Base-by-base conservation (phyloP, 75 land plant species). In the Adiantum capillusveneris region DNA sequence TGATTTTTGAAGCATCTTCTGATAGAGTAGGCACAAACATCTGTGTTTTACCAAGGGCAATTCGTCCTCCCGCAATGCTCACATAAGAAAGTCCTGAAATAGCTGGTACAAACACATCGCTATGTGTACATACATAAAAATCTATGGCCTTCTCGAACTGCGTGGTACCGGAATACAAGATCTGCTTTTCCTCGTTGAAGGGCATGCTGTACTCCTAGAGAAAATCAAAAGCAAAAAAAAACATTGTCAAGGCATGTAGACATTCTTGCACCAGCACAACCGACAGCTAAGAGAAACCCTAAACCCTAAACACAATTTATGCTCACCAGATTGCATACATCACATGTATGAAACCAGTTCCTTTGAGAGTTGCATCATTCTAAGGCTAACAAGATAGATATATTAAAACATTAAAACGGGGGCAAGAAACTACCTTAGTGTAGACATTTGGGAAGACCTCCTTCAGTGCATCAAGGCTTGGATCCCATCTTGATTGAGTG, bases 171-270 rank as follows among this genome's bases (percentile, higher is more conserved):
- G 75, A 52, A 36, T 53, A 73, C 25, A 73, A 59, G 30, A 59
- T 30, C 57, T 73, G 75, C 12, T 62, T 73, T 27, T 73, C 75
- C 53, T 73, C 75, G 45, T 73, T 73, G 70, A 73, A 73, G 20
- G 75, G 75, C 75, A 73, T 73, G 25, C 70, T 73, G 31, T 73
- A 73, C 34, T 73, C 75, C 75, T 73, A 70, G 7, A 27, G 44
- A 57, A n/a, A 39, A 55, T 11, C 14, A 53, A 30, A 64, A 53
- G 25, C 19, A 22, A 34, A 34, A 3, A 34, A 34, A 34, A n/a
- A n/a, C n/a, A n/a, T n/a, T n/a, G n/a, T n/a, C n/a, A n/a, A n/a
- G n/a, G n/a, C n/a, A n/a, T n/a, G n/a, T n/a, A n/a, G n/a, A n/a
- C n/a, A n/a, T n/a, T n/a, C n/a, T n/a, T n/a, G n/a, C n/a, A n/a